Base-by-base conservation (phyloP, 345 rosid species). In the Melaleuca alternifolia region DNA sequence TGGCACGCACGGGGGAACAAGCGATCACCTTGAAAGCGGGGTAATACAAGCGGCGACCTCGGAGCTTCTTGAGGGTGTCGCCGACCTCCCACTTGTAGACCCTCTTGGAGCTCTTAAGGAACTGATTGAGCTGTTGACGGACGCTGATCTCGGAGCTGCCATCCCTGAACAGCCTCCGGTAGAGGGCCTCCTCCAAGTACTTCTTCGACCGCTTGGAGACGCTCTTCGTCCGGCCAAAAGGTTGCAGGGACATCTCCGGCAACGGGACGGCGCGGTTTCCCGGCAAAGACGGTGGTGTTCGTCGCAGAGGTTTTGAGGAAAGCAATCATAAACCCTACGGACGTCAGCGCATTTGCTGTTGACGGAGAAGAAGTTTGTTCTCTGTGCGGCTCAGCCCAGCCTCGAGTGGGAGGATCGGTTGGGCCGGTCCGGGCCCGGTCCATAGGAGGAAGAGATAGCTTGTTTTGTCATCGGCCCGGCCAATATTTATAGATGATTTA, bases 71-170 rank as follows among this genome's bases (percentile, higher is more conserved):
- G 88, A 96, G 87, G 41, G 99, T 95, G 85, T 94, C 94, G 24
- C 96, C 98, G 5, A 95, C 97, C 88, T 97, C 99, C 99, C 99
- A 97, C 93, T 97, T 97, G 92, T 88, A 97, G 33, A 92, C 99
- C 83, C 94, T 96, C 88, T 96, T 97, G 83, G 93, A 91, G 93
- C 96, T 91, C 88, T 92, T 96, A 89, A 97, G 91, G 92, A 97
- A 95, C 85, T 86, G 91, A 86, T 95, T 97, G 86, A 97, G 89
- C 86, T 95, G 95, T 59, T 92, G 94, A 13, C 94, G 92, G 77
- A 97, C 94, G 82, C 87, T 93, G 20, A 89, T 84, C 90, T 96
- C 98, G 14, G 94, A 84, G 85, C 98, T 88, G 6, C 99, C 99
- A 62, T 94, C 91, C 81, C 93, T 94, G 94, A 97, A 96, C 46